Base-by-base conservation (phyloP, 768 basidiomycete species). In the Ramaria sp. region DNA sequence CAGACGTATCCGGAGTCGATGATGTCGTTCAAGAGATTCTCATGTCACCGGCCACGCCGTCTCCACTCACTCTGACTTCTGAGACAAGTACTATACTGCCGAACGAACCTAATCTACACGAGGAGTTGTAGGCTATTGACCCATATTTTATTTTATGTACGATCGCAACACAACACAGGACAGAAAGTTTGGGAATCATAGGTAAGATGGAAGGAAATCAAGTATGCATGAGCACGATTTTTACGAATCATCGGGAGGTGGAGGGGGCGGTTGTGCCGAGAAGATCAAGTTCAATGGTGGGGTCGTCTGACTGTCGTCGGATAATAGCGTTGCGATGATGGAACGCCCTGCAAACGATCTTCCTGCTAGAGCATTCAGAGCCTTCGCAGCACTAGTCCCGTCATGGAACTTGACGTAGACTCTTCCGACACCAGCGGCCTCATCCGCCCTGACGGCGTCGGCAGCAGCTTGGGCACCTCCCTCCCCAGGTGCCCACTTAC, bases 321-420 rank as follows among this genome's bases (percentile, higher is more conserved):
- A 81, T 30, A 92, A 74, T 58, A 91, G 70, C 20, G 90, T 92
- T 13, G 90, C 88, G 62, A 92, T 86, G 63, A 92, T 92, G 50
- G 87, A 88, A 60, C 90, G 75, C 1, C 90, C 90, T 49, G 85
- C 88, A 59, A 92, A 92, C 39, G 86, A 86, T 45, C 90, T 78
- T 37, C 95, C 96, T 31, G 95, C 96, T 59, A 99, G 78, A 41
- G 84, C 81, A 68, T 88, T 87, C 68, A 98, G 77, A 22, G 88
- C 96, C 58, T 68, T 73, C 34, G 75, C 74, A 17, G 91, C 90
- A 46, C 79, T 75, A 13, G 75, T 74, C 24, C 83, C 68, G 20
- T 83, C 75, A 47, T 63, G 65, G 67, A 88, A 99, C 73, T 91
- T 87, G 60, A 99, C 93, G 68, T 95, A 98, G 13, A 99, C 96